A percentile compares a stretch with the other conserved stretches of the same genome.
Evolutionary conservation across 2,329 filamentous ascomycete species (phyloP).

Genomic region (Xylariomycetidae sp.): DNA sequence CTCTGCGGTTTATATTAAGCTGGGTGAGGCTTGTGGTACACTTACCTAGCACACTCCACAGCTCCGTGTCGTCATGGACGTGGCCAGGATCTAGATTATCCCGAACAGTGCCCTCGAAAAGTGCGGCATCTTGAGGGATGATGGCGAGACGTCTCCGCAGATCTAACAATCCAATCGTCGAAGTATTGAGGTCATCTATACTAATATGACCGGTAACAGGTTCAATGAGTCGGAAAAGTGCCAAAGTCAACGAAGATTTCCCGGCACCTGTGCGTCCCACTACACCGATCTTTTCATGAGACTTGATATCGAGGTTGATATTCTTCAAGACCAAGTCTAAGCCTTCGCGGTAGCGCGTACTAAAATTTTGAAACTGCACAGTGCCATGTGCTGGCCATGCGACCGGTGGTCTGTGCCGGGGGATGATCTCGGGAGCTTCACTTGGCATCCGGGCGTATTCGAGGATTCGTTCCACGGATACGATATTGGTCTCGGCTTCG

Average conservation of each 20-base stretch:
- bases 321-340: constrained; percentile 92
- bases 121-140: constrained; percentile 93
- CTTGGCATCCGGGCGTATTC: constrained; percentile 90
- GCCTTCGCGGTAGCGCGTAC: constrained; percentile 84
- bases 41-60: constrained; percentile 92
- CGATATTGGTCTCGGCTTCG: constrained; percentile 99
- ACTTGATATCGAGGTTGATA: constrained; percentile 86
- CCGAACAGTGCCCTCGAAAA: constrained; percentile 88
- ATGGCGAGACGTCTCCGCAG: constrained; percentile 87
- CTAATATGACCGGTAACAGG: constrained; percentile 75
- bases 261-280: constrained; percentile 94
- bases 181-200: constrained; percentile 87
- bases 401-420: constrained; percentile 77
- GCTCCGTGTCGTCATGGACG: constrained; percentile 91
- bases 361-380: constrained; percentile 89
- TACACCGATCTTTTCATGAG: constrained; percentile 96
- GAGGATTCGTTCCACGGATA: constrained; percentile 94
- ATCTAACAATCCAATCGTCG: constrained; percentile 83
- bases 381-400: constrained; percentile 89
- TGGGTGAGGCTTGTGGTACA: constrained; percentile 27
- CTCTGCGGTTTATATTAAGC: no score
- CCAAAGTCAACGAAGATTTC: constrained; percentile 89
- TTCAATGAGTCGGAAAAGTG: constrained; percentile 95
- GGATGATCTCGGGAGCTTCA: constrained; percentile 91
- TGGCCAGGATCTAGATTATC: constrained; percentile 95